Conservation (phyloP, 805 yeast genomes). For the Metschnikowia shivogae region DNA sequence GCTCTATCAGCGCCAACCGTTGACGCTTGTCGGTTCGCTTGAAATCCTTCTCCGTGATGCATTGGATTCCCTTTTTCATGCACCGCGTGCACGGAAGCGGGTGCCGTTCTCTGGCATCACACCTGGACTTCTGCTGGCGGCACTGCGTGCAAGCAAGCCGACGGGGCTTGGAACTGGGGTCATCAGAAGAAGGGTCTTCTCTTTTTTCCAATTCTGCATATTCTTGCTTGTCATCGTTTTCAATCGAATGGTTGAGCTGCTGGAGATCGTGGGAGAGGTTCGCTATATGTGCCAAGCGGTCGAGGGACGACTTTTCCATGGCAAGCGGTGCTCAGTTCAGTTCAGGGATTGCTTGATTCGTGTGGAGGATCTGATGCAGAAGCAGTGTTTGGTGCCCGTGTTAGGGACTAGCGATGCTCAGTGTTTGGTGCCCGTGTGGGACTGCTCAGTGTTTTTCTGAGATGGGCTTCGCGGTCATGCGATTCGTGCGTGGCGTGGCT, state of each 20-base stretch:
- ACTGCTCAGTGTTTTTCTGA: not conserved
- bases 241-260: constrained; percentile 14
- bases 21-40: constrained; percentile 89
- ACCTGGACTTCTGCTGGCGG: constrained; percentile 88
- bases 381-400: not conserved
- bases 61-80: constrained; percentile 58
- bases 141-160: constrained; percentile 93
- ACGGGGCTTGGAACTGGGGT: constrained; percentile 31
- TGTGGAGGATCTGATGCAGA: too few species aligned
- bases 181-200: not conserved
- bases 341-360: too few species aligned
- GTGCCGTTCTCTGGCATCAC: constrained; percentile 75
- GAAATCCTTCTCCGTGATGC: constrained; percentile 75
- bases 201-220: not conserved
- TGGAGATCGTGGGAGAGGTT: constrained; percentile 41
- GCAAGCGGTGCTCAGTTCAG: not conserved
- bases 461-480: constrained; percentile 1
- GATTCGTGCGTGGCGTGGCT: not conserved
- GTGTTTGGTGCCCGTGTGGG: not conserved
- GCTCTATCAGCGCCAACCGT: constrained; percentile 76
- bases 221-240: constrained; percentile 7
- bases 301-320: constrained; percentile 29
- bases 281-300: constrained; percentile 41
- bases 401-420: too few species aligned
- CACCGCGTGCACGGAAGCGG: constrained; percentile 87